Base-by-base conservation (phyloP, 805 yeast species). In the Lipomyces oligophaga region DNA sequence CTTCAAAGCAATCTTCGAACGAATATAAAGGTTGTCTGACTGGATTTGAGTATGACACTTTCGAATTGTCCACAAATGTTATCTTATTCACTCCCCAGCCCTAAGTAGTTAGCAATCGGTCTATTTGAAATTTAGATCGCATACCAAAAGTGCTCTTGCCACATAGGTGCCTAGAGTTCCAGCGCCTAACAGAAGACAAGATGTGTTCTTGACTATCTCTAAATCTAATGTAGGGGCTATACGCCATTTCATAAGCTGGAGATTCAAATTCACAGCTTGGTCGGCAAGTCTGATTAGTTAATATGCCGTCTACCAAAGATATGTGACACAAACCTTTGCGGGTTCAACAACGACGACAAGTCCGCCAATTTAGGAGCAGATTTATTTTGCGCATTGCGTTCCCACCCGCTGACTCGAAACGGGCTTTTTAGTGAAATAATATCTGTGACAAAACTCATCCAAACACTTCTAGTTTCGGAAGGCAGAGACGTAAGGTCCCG, bases 161-260 rank as follows among this genome's bases (percentile, higher is more conserved):
- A 93, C 90, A 60, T 90, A 90, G 49, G 94, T 83, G 0, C 98
- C 99, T 5, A 94, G 71, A 2, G 99, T 93, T 5, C 99, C 99
- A 0, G 97, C 85, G 0, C 99, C 99, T n/a, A 93, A 72, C 13
- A 93, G 68, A 34, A 93, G 66, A 31, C 89, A 83, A 54, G 75
- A 81, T 8, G 82, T 75, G 15, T 65, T 49, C 54, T 78, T 76
- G 19, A 93, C 70, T 2, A 67, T 61, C 4, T 85, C 89, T 38
- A 93, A 69, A 60, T 93, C 77, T 3, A 93, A 62, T 6, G 79
- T 74, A 0, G 98, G 97, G 0, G 85, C 87, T 15, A 93, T 77
- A 56, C 98, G 74, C 99, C 99, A 93, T 62, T 88, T 87, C 98
- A 93, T 93, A 36, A 93, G 70, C 67, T 86, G 85, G 48, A 93